phyloP scores from a whole-genome alignment of 441 rosid species.

The Cnidoscolus chayamansa region DNA sequence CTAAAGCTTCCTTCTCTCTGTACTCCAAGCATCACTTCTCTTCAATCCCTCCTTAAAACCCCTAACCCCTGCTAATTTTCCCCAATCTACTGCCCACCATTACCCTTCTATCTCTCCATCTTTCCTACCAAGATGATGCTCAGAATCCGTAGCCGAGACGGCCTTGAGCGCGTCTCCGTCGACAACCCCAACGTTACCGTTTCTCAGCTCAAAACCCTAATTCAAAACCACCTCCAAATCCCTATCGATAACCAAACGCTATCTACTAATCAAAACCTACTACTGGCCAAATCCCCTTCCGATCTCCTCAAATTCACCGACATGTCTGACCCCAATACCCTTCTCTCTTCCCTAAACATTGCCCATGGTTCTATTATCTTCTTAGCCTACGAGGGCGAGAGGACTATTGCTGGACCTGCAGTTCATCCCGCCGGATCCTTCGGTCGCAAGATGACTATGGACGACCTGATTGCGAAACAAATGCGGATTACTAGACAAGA shows the following conservation, averaged over 20 bases:
- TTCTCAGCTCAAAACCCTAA: conserved; percentile 71
- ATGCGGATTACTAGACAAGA: conserved; percentile 84
- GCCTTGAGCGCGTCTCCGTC: conserved; percentile 73
- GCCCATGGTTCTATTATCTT: conserved; percentile 76
- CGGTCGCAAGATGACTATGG: conserved; percentile 98
- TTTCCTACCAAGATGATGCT: conserved; percentile 51
- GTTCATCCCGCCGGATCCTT: conserved; percentile 81
- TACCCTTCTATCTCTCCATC: neutral
- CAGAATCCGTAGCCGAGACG: conserved; percentile 92
- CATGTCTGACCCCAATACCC: conserved; percentile 60
- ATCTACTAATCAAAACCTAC: conserved; percentile 70
- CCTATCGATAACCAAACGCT: conserved; percentile 74
- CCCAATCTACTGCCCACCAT: neutral
- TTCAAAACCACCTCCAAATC: conserved; percentile 76
- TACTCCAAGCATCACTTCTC: conserved; percentile 13
- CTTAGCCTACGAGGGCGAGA: conserved; percentile 74
- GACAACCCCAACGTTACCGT: conserved; percentile 51
- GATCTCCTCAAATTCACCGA: conserved; percentile 57
- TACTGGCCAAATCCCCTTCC: conserved; percentile 56
- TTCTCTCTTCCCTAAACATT: conserved; percentile 56
- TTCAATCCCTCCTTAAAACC: conserved; percentile 5
- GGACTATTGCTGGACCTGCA: conserved; percentile 64
- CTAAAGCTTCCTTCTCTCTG: neutral
- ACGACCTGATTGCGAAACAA: conserved; percentile 90
- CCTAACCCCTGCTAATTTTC: neutral